Percentiles rank a stretch among this genome's conserved stretches.
phyloP scores from a whole-genome alignment of 306 rosid species.

The Rosa persica region DNA sequence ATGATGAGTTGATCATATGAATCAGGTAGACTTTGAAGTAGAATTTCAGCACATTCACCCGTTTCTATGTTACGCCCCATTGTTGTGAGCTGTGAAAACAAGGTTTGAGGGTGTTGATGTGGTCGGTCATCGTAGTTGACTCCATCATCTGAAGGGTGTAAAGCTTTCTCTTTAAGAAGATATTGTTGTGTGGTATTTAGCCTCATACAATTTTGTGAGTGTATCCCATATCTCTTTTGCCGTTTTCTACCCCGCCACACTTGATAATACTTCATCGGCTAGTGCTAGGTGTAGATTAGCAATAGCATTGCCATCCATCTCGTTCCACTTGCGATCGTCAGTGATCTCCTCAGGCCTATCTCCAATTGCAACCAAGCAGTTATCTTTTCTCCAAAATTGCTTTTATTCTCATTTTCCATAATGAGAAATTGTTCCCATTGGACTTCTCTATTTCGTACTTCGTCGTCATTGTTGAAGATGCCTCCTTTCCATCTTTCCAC shows the following conservation, averaged over 20 bases:
- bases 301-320: not conserved
- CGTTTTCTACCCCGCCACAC: not conserved
- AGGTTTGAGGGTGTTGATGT: not conserved
- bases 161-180: not conserved
- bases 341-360: not conserved
- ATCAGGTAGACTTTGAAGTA: not conserved
- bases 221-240: conserved; percentile 1
- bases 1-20: not conserved
- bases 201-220: not conserved
- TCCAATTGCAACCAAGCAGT: not conserved
- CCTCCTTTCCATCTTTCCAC: no score
- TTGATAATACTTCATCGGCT: no score
- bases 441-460: not conserved
- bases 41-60: not conserved
- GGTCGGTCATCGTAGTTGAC: not conserved
- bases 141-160: not conserved
- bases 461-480: no score
- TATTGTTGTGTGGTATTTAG: no score
- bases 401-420: not conserved
- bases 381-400: not conserved
- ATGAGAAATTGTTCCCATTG: not conserved
- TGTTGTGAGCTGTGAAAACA: not conserved
- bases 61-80: not conserved
- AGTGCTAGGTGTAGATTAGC: no score
- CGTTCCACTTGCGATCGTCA: not conserved